Percentiles rank a stretch among this genome's conserved stretches.
These are phyloP conservation scores for Eucalyptus melliodora DNA, from an alignment of 345 rosid genomes.

Conservation along the genomic window DNA sequence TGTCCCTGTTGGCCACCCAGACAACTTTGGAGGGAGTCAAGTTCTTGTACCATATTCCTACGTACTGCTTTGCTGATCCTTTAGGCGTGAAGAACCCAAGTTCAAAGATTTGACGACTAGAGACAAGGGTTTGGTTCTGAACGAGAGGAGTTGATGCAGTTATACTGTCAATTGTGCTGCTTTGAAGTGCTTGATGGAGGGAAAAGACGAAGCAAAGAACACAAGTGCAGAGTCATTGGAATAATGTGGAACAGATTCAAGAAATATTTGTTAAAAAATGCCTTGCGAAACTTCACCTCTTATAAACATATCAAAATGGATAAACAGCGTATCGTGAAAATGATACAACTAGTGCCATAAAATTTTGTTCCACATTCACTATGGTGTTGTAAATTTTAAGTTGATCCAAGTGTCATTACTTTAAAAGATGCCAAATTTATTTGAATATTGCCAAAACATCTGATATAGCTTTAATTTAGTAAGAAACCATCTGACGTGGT, in stretches of 20 bases:
- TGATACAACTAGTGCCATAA: not conserved
- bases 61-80: not conserved
- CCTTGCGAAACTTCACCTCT: not conserved
- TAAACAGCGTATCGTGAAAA: not conserved
- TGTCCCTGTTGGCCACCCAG: slow-evolving; percentile 27
- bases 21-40: not conserved
- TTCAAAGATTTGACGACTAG: not conserved
- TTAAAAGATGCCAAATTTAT: not conserved
- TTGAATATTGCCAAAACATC: not conserved
- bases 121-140: not conserved
- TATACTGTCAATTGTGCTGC: not conserved
- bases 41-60: not conserved
- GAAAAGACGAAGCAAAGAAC: not conserved
- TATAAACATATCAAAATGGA: not conserved
- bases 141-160: not conserved
- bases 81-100: not conserved
- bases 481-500: not conserved
- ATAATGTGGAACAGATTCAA: not conserved
- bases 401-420: not conserved
- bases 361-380: not conserved
- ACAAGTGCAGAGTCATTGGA: not conserved
- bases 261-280: not conserved
- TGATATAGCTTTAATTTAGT: not conserved
- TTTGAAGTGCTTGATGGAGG: not conserved
- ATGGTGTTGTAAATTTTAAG: not conserved